Percentiles rank a stretch among this genome's conserved stretches.
These are phyloP conservation scores for Aureoboletus auriporus DNA, from an alignment of 768 basidiomycete species.

Conservation along the genomic window DNA sequence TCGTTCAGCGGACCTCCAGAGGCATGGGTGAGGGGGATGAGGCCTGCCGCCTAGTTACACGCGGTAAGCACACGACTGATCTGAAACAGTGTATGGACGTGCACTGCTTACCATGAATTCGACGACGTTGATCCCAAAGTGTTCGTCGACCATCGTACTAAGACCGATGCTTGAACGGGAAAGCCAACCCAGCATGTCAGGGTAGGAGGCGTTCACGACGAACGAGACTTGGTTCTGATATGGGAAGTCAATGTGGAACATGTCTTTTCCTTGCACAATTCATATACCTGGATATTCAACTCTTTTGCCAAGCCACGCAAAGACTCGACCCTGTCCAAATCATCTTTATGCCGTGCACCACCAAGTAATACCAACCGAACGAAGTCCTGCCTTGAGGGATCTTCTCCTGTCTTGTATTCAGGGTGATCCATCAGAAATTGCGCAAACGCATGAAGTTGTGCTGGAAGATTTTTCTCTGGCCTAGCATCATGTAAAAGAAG, in stretches of 20 bases:
- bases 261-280: not conserved
- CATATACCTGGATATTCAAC: slow-evolving; percentile 59
- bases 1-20: slow-evolving; percentile 91
- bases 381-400: slow-evolving; percentile 14
- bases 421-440: slow-evolving; percentile 57
- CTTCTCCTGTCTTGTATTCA: slow-evolving; percentile 37
- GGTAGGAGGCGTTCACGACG: slow-evolving; percentile 78
- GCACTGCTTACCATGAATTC: slow-evolving; percentile 81
- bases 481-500: slow-evolving; percentile 34
- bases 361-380: slow-evolving; percentile 78
- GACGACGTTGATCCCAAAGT: slow-evolving; percentile 97
- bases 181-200: slow-evolving; percentile 66
- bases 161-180: slow-evolving; percentile 77
- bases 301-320: slow-evolving; percentile 57
- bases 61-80: slow-evolving; percentile 11
- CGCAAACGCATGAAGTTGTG: slow-evolving; percentile 71
- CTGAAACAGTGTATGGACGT: not conserved
- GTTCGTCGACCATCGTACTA: slow-evolving; percentile 97
- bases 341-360: slow-evolving; percentile 75
- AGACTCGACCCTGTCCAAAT: slow-evolving; percentile 62
- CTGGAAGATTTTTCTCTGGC: slow-evolving; percentile 91
- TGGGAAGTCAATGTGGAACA: slow-evolving; percentile 2
- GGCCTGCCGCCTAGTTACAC: slow-evolving; percentile 75
- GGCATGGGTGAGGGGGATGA: slow-evolving; percentile 88
- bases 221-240: slow-evolving; percentile 68